phyloP scores from a whole-genome alignment of 768 basidiomycete species.

The Tricholoma hemisulphureum region DNA sequence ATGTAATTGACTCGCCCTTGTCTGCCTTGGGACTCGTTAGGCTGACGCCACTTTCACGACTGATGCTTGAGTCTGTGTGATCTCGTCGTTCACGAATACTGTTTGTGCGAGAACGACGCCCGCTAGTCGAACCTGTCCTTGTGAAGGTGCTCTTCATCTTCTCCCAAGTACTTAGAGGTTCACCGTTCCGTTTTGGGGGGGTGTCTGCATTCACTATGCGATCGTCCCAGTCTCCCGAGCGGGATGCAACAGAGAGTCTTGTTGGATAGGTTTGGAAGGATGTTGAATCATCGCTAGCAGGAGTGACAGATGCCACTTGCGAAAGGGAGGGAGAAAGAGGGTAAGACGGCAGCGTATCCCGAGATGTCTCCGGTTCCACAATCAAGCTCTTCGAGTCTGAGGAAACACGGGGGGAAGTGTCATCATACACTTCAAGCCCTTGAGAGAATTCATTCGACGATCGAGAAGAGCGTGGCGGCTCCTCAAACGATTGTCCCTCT shows the following conservation, averaged over 20 bases:
- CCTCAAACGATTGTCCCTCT: conserved; percentile 37
- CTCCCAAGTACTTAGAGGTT: conserved; percentile 64
- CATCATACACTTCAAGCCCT: conserved; percentile 41
- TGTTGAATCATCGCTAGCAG: conserved; percentile 45
- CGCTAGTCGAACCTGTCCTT: conserved; percentile 61
- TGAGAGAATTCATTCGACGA: conserved; percentile 49
- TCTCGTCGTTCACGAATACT: conserved; percentile 71
- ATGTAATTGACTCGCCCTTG: conserved; percentile 39
- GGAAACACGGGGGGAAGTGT: conserved; percentile 55
- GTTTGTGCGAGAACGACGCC: conserved; percentile 78
- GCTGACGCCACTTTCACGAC: conserved; percentile 75
- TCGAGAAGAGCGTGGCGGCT: conserved; percentile 50
- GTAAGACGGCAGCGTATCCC: conserved; percentile 44
- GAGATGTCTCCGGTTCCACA: conserved; percentile 62
- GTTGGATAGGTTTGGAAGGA: conserved; percentile 59
- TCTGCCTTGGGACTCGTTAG: conserved; percentile 61
- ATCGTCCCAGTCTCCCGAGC: conserved; percentile 54
- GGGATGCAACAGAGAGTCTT: conserved; percentile 61
- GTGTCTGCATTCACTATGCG: conserved; percentile 39
- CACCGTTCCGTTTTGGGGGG: conserved; percentile 56
- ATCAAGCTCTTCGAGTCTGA: conserved; percentile 60
- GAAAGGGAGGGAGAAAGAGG: conserved; percentile 50
- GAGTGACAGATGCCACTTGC: conserved; percentile 38
- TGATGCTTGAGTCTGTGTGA: conserved; percentile 69
- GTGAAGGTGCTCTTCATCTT: conserved; percentile 68